phyloP scores from a whole-genome alignment of 2,329 filamentous ascomycete genomes.

The Nothomitra cinnamomea region DNA sequence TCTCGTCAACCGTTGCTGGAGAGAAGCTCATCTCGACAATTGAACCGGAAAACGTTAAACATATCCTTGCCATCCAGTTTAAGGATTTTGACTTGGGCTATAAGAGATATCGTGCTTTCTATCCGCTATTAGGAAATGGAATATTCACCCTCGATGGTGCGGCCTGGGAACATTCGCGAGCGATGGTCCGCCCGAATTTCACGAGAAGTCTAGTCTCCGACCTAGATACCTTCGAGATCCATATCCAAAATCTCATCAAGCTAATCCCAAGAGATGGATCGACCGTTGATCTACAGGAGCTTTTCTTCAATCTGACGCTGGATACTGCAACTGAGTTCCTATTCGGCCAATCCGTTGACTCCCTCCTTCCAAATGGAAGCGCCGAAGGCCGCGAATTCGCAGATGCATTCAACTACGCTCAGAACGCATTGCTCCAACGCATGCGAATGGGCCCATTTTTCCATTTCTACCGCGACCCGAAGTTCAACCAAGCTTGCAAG shows the following conservation, averaged over 20 bases:
- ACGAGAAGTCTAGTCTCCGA: conserved; percentile 17
- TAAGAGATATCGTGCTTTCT: conserved; percentile 10
- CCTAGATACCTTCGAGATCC: conserved; percentile 14
- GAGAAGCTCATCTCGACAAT: conserved; percentile 4
- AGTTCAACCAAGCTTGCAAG: conserved; percentile 15
- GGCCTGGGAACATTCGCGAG: conserved; percentile 16
- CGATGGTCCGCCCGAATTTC: conserved; percentile 18
- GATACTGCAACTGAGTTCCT: conserved; percentile 23
- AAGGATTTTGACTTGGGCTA: conserved; percentile 26
- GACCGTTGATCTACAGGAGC: conserved; percentile 13
- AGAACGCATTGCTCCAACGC: conserved; percentile 11
- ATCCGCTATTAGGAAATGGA: conserved; percentile 13
- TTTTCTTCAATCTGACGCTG: conserved; percentile 21
- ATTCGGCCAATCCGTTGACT: conserved; percentile 23
- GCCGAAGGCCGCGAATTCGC: conserved; percentile 12
- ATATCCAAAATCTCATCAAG: conserved; percentile 18
- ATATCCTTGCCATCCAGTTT: conserved; percentile 33
- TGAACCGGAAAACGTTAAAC: conserved; percentile 36
- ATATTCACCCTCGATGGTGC: conserved; percentile 19
- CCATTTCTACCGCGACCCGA: conserved; percentile 13
- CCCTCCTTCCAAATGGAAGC: conserved; percentile 9
- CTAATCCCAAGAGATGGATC: conserved; percentile 15
- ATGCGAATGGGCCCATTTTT: conserved; percentile 9
- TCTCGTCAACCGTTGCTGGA: not conserved
- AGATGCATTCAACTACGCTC: conserved; percentile 13